Conservation (phyloP, 2,329 filamentous ascomycete genomes). For the Sarocladium oryzae region DNA sequence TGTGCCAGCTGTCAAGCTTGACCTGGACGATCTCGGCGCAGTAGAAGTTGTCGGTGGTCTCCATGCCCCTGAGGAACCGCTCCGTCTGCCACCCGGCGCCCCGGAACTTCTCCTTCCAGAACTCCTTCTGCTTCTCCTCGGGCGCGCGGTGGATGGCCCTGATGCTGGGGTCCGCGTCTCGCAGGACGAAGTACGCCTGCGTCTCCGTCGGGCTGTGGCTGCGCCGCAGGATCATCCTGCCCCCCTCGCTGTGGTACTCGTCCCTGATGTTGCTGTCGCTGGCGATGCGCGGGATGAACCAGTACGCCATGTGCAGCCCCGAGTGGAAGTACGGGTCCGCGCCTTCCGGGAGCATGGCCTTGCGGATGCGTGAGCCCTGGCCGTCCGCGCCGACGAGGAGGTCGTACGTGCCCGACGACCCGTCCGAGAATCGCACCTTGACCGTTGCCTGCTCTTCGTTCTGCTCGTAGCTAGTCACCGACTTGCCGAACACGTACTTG, state of each 20-base stretch:
- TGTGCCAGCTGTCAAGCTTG: constrained; percentile 23
- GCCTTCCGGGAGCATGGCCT: constrained; percentile 18
- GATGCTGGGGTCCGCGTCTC: constrained; percentile 15
- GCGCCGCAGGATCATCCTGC: constrained; percentile 26
- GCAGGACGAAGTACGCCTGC: constrained; percentile 27
- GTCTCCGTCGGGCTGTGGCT: constrained; percentile 19
- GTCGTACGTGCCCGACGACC: constrained; percentile 36
- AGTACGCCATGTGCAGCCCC: constrained; percentile 22
- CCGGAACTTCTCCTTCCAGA: constrained; percentile 22
- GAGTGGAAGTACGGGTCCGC: constrained; percentile 23
- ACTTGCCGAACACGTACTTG: constrained; percentile 23
- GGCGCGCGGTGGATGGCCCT: background rate
- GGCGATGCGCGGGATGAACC: constrained; percentile 21
- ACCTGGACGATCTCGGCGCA: constrained; percentile 35
- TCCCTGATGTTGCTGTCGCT: constrained; percentile 20
- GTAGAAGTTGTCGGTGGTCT: constrained; percentile 34
- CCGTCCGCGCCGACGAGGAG: constrained; percentile 51
- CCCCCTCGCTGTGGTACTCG: constrained; percentile 22
- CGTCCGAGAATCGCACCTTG: constrained; percentile 35
- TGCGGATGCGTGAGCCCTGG: constrained; percentile 18
- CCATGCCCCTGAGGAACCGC: constrained; percentile 23
- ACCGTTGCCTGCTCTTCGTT: constrained; percentile 19
- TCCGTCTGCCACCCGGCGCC: constrained; percentile 35
- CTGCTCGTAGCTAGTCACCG: constrained; percentile 23
- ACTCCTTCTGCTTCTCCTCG: constrained; percentile 26